Percentiles rank a stretch among this genome's conserved stretches.
These are phyloP conservation scores for Xylaria digitata DNA, from an alignment of 2,329 filamentous ascomycete species.

Conservation along the genomic window DNA sequence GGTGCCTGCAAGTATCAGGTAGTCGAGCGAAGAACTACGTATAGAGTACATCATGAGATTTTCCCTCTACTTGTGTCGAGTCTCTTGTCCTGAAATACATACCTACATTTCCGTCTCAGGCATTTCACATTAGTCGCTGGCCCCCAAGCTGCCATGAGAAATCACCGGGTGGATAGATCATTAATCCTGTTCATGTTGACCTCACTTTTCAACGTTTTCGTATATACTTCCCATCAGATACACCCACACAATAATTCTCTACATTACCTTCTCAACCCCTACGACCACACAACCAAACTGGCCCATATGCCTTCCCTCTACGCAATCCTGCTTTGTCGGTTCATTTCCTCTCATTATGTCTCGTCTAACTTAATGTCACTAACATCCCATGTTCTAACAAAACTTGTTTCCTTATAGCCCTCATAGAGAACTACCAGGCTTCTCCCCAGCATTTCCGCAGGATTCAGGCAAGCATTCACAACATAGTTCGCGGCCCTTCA, in stretches of 20 bases:
- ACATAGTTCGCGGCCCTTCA: conserved; percentile 10
- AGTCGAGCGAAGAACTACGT: not conserved
- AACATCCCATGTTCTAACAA: conserved; percentile 15
- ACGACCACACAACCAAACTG: not conserved
- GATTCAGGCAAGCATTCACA: conserved; percentile 33
- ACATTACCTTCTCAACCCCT: not conserved
- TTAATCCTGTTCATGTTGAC: not conserved
- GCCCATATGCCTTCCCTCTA: not conserved
- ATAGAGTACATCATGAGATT: not conserved
- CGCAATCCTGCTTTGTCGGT: not conserved
- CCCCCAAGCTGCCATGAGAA: not conserved
- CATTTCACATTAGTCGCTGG: not conserved
- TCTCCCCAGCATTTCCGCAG: conserved; percentile 24
- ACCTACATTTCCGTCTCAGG: not conserved
- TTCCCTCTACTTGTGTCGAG: not conserved
- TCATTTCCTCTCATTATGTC: not conserved
- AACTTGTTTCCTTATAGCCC: conserved; percentile 18
- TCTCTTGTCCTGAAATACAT: not conserved
- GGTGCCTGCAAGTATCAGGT: conserved; percentile 3
- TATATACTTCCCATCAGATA: not conserved
- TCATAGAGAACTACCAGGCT: conserved; percentile 28
- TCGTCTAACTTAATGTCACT: not conserved
- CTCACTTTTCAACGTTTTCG: not conserved
- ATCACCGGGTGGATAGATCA: not conserved
- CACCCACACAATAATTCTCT: conserved; percentile 5